phyloP scores from a whole-genome alignment of 1,284 basidiomycete species.

The Lignosus rhinocerotis region DNA sequence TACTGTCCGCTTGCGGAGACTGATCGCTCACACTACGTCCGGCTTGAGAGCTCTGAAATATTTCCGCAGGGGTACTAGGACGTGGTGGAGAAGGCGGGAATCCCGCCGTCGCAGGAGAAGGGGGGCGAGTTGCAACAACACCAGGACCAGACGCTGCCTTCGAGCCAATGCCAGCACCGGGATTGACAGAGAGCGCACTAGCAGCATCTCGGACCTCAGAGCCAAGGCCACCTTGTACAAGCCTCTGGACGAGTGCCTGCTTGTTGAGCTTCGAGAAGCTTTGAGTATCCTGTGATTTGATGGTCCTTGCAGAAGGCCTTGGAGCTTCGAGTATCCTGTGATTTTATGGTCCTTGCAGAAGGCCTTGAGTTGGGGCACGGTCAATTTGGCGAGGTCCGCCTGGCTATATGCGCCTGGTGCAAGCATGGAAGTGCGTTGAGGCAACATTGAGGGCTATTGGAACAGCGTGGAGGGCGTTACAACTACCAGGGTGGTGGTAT shows the following conservation, averaged over 20 bases:
- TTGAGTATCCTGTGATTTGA: slow-evolving; percentile 62
- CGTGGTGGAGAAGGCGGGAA: no score
- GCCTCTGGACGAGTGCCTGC: slow-evolving; percentile 53
- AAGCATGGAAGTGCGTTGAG: background rate
- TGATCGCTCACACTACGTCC: background rate
- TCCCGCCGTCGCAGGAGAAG: background rate
- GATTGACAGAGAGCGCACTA: background rate
- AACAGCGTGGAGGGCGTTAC: background rate
- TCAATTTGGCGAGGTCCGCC: slow-evolving; percentile 40
- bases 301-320: slow-evolving; percentile 67
- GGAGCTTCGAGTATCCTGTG: slow-evolving; percentile 65
- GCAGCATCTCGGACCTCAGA: background rate
- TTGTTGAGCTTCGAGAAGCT: slow-evolving; percentile 67
- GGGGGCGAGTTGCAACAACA: background rate
- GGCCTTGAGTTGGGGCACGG: slow-evolving; percentile 61
- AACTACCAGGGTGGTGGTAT: background rate
- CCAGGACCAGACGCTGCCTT: background rate
- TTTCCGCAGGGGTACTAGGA: background rate
- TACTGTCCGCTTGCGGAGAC: background rate
- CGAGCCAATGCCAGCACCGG: background rate
- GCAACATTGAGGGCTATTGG: background rate
- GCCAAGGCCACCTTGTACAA: slow-evolving; percentile 30
- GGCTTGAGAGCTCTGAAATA: no score
- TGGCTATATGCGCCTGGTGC: slow-evolving; percentile 1
- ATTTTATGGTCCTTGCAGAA: slow-evolving; percentile 65